Base-by-base conservation (phyloP, 192 early-diverging fungal genomes). In the Linnemannia exigua region DNA sequence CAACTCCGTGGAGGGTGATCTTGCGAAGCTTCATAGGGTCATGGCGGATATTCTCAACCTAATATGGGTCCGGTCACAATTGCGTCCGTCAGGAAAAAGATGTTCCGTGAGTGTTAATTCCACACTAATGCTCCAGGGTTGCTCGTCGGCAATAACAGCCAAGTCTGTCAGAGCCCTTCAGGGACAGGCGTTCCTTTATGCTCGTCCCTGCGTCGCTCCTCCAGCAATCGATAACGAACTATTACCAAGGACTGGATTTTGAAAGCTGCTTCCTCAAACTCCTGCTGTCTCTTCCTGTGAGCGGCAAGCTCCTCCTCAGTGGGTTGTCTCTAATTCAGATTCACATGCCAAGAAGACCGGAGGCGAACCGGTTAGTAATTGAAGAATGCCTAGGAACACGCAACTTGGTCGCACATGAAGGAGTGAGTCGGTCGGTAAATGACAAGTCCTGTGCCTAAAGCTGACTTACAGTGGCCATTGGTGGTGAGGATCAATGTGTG, bases 1-100 rank as follows among this genome's bases (percentile, higher is more conserved):
- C 66, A 22, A 77, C 58, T 22, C 88, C 89, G 41, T 79, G 63
- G 22, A 86, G 61, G 22, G 84, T 86, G 70, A 86, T 80, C 79
- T 86, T 86, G 78, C 67, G 79, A 36, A 86, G 58, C 79, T 79
- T 86, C 78, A 86, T 80, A 16, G 84, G 84, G 51, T 86, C 79
- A 80, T 86, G 79, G 35, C 84, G 84, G 28, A 86, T 20, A 25
- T 70, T 80, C 20, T 86, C 78, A 71, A 86, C 79, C 84, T 86
- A 70, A 33, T 36, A 11, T 16, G 51, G 22, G 69, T 35, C 35
- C 17, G 19, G 35, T 33, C 16, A 5, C 16, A 74, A 51, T 33
- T 54, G 15, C 9, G 22, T 11, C 3, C 28, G 11, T 63, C 31
- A 33, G 33, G 0, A n/a, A 28, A 73, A 25, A 58, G 33, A 12